A percentile compares a stretch with the other conserved stretches of the same genome.
Evolutionary conservation across 768 basidiomycete species (phyloP).

Genomic region (Flagelloscypha sp.): DNA sequence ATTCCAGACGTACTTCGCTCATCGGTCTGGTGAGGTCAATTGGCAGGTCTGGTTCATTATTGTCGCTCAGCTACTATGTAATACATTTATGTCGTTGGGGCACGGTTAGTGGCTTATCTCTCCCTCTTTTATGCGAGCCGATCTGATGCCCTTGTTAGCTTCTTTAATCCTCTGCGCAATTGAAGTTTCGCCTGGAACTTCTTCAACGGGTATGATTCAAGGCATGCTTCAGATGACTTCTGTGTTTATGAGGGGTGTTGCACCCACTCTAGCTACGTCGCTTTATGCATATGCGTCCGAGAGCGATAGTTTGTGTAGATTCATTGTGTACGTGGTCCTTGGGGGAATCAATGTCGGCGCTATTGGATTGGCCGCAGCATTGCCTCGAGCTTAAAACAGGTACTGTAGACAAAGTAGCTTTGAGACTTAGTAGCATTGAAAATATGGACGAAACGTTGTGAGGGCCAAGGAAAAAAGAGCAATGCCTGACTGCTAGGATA

Average conservation of each 20-base stretch:
- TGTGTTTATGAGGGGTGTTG: conserved; percentile 14
- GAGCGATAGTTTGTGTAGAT: conserved; percentile 16
- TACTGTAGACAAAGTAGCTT: too few species aligned
- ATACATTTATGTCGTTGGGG: conserved; percentile 11
- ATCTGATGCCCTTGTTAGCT: conserved; percentile 6
- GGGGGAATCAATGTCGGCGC: too few species aligned
- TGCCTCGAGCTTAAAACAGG: too few species aligned
- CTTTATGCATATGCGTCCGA: conserved; percentile 19
- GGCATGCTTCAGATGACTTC: conserved; percentile 21
- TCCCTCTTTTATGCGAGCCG: background rate
- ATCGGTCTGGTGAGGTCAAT: background rate
- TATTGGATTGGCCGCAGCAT: too few species aligned
- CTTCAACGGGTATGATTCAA: conserved; percentile 19
- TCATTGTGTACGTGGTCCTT: conserved; percentile 15
- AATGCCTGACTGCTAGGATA: too few species aligned
- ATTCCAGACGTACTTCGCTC: conserved; percentile 7
- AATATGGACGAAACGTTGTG: too few species aligned
- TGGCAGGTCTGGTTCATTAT: background rate
- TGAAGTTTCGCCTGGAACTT: conserved; percentile 12
- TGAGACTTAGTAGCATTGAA: too few species aligned
- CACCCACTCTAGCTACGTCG: conserved; percentile 16
- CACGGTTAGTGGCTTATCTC: conserved; percentile 7
- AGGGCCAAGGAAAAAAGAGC: too few species aligned
- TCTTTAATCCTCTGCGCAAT: conserved; percentile 17
- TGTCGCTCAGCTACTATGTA: conserved; percentile 2